These are phyloP conservation scores for Fagopyrum homotropicum DNA, from an alignment of 148 eudicot genomes.

Conservation along the genomic window DNA sequence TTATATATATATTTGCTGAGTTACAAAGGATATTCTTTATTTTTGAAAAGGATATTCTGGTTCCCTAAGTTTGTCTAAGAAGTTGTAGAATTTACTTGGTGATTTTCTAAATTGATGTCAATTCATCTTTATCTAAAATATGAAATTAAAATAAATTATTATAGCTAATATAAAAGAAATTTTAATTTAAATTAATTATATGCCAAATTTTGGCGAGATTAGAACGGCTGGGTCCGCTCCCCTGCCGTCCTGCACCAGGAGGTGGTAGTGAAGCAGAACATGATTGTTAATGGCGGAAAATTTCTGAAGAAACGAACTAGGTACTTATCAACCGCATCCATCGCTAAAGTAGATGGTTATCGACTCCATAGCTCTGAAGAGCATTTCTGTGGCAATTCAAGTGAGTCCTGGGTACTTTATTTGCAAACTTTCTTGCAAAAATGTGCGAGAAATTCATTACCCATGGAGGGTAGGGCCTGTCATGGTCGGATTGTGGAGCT, in stretches of 20 bases:
- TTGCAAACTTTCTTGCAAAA: conserved; percentile 43
- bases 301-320: not conserved
- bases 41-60: no score
- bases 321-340: conserved; percentile 1
- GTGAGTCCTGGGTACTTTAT: conserved; percentile 12
- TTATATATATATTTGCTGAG: no score
- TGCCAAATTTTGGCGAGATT: no score
- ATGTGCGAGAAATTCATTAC: conserved; percentile 45
- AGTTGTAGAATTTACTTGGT: no score
- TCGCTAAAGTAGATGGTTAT: not conserved
- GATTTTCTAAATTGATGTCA: no score
- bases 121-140: no score
- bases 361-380: conserved; percentile 4
- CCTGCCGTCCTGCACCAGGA: not conserved
- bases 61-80: no score
- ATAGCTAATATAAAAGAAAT: no score
- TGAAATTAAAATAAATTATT: no score
- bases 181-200: no score
- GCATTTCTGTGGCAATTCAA: conserved; percentile 9
- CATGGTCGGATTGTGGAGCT: conserved; percentile 48
- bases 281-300: not conserved
- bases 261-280: not conserved
- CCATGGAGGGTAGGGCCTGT: conserved; percentile 45
- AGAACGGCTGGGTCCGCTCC: not conserved
- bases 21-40: no score